Base-by-base conservation (phyloP, 2,329 filamentous ascomycete genomes). In the Penicillium sp. region DNA sequence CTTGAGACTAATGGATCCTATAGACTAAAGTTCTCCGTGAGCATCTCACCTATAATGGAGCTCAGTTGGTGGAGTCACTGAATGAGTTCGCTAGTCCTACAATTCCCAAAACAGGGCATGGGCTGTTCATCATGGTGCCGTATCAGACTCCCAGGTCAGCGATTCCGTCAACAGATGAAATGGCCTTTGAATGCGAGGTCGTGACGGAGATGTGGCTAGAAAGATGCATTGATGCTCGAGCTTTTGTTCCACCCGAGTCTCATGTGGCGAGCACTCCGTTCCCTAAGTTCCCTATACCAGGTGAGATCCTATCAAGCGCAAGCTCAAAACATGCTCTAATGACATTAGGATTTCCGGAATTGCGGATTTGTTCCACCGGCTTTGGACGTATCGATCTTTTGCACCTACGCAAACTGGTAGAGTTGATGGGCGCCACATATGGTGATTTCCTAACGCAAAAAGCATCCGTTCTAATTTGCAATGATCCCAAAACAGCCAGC, bases 121-220 rank as follows among this genome's bases (percentile, higher is more conserved):
- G 68, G 5, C 60, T 73, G 2, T 77, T 75, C 54, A 73, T 74
- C 23, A 74, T 78, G 50, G 72, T 77, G 6, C 74, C 76, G 10
- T 74, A 75, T 58, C 73, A 70, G 53, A 69, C 69, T 16, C 67
- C 73, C 8, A 65, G 60, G 50, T 64, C 67, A 4, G 60, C 71
- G 5, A 60, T 75, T 27, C 74, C 75, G 23, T 75, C 71, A 2
- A 74, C 73, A 2, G 74, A 76, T 47, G 73, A 76, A 43, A 64
- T 75, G 53, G 74, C 71, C 0, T 72, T 74, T 23, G 74, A 77
- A 60, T 77, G 79, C 53, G 72, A 80, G 47, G 69, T 80, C 15
- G 86, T 96, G 33, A 97, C 92, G 11, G 92, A 96, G 70, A 95
- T 94, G 81, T 99, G 93, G 83, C 82, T 99, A 51, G 94, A 99